phyloP scores from a whole-genome alignment of 176 grass and related monocot genomes.

The Juncus inflexus region DNA sequence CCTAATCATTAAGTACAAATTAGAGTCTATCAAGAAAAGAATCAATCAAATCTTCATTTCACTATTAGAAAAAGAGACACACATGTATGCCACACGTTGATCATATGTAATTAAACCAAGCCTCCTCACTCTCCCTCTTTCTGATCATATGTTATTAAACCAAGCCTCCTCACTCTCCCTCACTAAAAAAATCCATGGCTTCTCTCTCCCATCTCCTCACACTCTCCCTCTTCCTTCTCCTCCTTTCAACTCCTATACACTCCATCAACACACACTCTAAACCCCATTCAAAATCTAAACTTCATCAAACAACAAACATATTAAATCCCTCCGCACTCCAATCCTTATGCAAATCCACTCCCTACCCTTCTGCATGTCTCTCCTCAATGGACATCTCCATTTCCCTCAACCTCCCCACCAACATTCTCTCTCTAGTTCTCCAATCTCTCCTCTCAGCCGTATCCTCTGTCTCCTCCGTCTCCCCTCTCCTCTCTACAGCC shows the following conservation, averaged over 20 bases:
- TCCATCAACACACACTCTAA: slow-evolving; percentile 12
- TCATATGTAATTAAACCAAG: slow-evolving; percentile 1
- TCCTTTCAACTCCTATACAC: slow-evolving; percentile 22
- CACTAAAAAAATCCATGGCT: slow-evolving; percentile 24
- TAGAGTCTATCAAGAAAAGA: too few species aligned
- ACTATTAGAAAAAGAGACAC: too few species aligned
- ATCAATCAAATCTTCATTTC: too few species aligned
- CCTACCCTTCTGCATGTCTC: slow-evolving; percentile 45
- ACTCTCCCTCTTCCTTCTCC: slow-evolving; percentile 18
- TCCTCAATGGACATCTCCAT: slow-evolving; percentile 32
- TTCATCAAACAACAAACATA: background rate
- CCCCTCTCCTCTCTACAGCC: slow-evolving; percentile 25
- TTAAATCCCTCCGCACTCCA: background rate
- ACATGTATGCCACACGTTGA: too few species aligned
- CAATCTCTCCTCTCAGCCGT: slow-evolving; percentile 41
- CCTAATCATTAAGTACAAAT: too few species aligned
- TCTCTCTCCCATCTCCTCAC: slow-evolving; percentile 16
- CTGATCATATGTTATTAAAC: slow-evolving; percentile 5
- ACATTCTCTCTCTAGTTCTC: slow-evolving; percentile 38
- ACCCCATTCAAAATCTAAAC: slow-evolving; percentile 10
- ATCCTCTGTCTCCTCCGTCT: slow-evolving; percentile 36
- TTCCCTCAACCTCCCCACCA: slow-evolving; percentile 21
- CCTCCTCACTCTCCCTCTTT: background rate
- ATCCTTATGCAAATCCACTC: slow-evolving; percentile 47
- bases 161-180: background rate